Percentiles rank a stretch among this genome's conserved stretches.
phyloP scores from a whole-genome alignment of 2,329 filamentous ascomycete species.

The Trichoderma cornu-damae region DNA sequence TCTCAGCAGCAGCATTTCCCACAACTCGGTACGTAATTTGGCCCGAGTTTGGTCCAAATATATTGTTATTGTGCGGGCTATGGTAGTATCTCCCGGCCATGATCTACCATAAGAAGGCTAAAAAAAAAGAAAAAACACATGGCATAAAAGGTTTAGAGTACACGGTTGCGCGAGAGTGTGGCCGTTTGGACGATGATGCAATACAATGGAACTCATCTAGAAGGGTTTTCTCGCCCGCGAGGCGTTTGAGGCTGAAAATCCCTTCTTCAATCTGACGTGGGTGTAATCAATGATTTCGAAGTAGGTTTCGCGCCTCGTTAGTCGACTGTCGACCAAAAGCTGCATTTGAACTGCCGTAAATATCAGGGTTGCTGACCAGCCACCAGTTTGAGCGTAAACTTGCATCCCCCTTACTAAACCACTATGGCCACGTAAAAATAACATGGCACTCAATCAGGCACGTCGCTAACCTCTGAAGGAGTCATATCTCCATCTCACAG shows the following conservation, averaged over 20 bases:
- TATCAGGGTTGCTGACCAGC: neutral
- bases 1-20: neutral
- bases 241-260: neutral
- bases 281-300: neutral
- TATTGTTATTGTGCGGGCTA: neutral
- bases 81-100: neutral
- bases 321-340: neutral
- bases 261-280: neutral
- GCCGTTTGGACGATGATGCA: neutral
- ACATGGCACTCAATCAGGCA: neutral
- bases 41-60: neutral
- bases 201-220: neutral
- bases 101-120: neutral
- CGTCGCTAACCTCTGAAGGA: neutral
- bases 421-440: neutral
- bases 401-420: neutral
- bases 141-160: neutral
- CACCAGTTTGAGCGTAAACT: neutral
- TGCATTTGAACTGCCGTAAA: neutral
- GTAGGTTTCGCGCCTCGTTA: neutral
- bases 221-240: neutral
- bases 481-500: neutral
- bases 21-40: neutral
- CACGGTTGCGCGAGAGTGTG: neutral
- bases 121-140: neutral